Base-by-base conservation (phyloP, 257 asterid species). In the Penstemon davidsonii region DNA sequence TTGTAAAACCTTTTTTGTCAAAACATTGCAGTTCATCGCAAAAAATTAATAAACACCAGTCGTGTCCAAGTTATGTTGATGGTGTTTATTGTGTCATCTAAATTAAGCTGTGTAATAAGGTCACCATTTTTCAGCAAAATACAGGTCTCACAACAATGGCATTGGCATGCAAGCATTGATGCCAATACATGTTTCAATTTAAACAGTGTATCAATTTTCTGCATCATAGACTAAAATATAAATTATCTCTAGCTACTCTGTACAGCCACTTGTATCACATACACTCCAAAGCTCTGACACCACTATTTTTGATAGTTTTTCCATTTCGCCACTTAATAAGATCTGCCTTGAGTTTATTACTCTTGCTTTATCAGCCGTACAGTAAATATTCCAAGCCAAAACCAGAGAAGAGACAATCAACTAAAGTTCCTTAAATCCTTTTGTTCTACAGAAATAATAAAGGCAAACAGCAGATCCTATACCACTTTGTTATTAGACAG, bases 381-480 rank as follows among this genome's bases (percentile, higher is more conserved):
- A 11, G 57, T 13, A n/a, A 7, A 46, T 7, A 46, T 64, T 62
- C 56, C 53, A 13, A 49, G 67, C 41, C 12, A 42, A 68, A 64
- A 63, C 50, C 63, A 25, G 75, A 50, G 4, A 43, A 19, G 6
- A 61, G 37, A 9, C 12, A 12, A 36, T 42, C 15, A 64, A 37
- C 4, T 69, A 2, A 18, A 75, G 69, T 44, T 33, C 7, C 56
- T 36, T 58, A 25, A 25, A 25, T 25, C 33, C 33, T 25, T 25
- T 39, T 36, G 64, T 59, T 52, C 54, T 41, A 4, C 7, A 19
- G 12, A 59, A 67, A 59, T 15, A 56, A 70, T 42, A 55, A 70
- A 58, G 44, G 25, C 64, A 57, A 37, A 66, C 49, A 71, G 50
- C 65, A 55, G 50, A 44, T 25, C 10, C 25, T 69, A 3, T 44